phyloP scores from a whole-genome alignment of 164 flowering plant genomes.

The Platanus orientalis region DNA sequence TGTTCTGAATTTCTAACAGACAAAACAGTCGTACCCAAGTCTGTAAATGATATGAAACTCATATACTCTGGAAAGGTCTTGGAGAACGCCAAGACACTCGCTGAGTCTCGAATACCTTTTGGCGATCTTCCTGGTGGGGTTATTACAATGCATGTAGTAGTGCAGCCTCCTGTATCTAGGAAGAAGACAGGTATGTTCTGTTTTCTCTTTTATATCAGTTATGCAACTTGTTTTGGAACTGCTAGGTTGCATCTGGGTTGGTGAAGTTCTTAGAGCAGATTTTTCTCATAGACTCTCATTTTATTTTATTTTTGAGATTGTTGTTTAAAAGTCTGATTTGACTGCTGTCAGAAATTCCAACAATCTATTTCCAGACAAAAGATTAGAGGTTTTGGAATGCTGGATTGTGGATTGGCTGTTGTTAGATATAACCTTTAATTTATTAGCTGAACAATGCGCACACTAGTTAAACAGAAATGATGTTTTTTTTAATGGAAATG shows the following conservation, averaged over 20 bases:
- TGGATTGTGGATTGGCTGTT: too few species aligned
- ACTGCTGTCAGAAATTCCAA: too few species aligned
- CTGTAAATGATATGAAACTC: constrained; percentile 47
- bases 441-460: too few species aligned
- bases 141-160: constrained; percentile 48
- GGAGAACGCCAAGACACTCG: constrained; percentile 60
- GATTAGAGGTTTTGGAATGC: too few species aligned
- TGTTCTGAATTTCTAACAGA: constrained; percentile 24
- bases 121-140: constrained; percentile 55
- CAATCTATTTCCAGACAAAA: too few species aligned
- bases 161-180: constrained; percentile 33
- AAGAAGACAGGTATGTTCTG: constrained; percentile 22
- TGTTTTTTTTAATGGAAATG: too few species aligned
- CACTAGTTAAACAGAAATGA: too few species aligned
- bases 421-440: too few species aligned
- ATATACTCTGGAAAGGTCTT: constrained; percentile 56
- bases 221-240: not conserved
- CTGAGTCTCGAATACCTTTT: constrained; percentile 39
- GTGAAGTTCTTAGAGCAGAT: too few species aligned
- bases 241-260: not conserved
- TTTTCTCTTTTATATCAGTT: not conserved
- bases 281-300: too few species aligned
- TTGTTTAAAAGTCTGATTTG: too few species aligned
- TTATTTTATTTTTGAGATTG: too few species aligned
- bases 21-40: constrained; percentile 41